Evolutionary conservation across 345 rosid genomes (phyloP).

Genomic region (Lepidium aucheri): DNA sequence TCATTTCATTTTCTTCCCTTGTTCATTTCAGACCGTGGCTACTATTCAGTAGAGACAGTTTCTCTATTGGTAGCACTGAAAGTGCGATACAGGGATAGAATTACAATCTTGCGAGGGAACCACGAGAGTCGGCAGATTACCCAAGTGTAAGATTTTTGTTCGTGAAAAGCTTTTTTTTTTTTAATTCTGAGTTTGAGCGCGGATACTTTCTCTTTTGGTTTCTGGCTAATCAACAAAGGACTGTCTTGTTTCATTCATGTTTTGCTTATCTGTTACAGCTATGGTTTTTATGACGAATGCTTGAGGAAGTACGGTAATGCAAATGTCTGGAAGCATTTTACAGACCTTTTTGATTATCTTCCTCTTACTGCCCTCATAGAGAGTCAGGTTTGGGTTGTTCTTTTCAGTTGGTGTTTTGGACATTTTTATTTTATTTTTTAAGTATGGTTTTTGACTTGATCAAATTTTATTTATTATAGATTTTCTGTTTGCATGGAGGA

Average conservation of each 20-base stretch:
- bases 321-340: constrained; percentile 88
- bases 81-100: constrained; percentile 92
- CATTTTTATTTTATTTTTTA: not conserved
- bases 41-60: constrained; percentile 97
- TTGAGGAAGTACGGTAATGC: constrained; percentile 52
- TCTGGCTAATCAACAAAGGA: not conserved
- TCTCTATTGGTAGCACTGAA: constrained; percentile 92
- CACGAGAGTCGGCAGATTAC: constrained; percentile 99
- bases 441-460: not conserved
- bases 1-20: not conserved
- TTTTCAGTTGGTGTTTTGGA: not conserved
- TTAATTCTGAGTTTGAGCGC: not conserved
- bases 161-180: not conserved
- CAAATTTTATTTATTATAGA: constrained; percentile 12
- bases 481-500: constrained; percentile 88
- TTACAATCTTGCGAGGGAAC: constrained; percentile 92
- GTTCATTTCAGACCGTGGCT: constrained; percentile 77
- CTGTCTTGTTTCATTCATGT: not conserved
- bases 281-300: constrained; percentile 35
- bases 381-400: constrained; percentile 57
- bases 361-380: constrained; percentile 93
- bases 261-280: constrained; percentile 17
- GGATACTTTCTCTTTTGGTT: not conserved
- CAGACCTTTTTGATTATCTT: constrained; percentile 88
- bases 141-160: constrained; percentile 76